Base-by-base conservation (phyloP, 495 filamentous ascomycete genomes). In the Pseudoneurospora amorphoporcata region DNA sequence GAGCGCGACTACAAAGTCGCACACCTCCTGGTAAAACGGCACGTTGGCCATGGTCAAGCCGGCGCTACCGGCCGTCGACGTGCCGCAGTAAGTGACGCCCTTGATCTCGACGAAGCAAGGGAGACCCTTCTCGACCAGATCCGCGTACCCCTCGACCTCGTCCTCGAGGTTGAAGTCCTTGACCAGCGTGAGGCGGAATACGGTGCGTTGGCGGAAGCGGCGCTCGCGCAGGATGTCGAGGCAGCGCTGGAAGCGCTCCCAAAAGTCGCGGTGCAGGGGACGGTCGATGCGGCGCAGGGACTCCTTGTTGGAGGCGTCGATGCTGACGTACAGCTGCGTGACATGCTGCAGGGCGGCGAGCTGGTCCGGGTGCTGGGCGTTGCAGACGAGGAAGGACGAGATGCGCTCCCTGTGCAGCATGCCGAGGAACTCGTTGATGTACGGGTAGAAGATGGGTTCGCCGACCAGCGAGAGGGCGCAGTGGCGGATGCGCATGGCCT, bases 141-240 rank as follows among this genome's bases (percentile, higher is more conserved):
- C 89, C 0, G 95, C 95, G 79, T 98, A 98, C 3, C 95, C 95
- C 72, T 90, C 86, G 2, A 90, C 93, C 81, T 97, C 95, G 72
- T 97, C 93, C 17, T 97, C 95, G 75, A 98, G 88, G 78, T 98
- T 98, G 85, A 98, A 98, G 2, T 92, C 84, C 83, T 98, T 97
- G 76, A 98, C 95, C 5, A 98, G 89, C 1, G 95, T 98, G 8
- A 98, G 87, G 8, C 95, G 91, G 86, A 97, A 98, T 5, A 98
- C 95, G 39, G 95, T 98, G 23, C 95, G 90, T 76, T 97, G 95
- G 69, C 86, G 82, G 82, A 91, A 90, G 23, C 95, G 86, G 78
- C 91, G 91, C 80, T 92, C 91, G 39, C 92, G 87, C 14, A 98
- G 83, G 75, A 98, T 97, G 72, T 97, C 94, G 37, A 98, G 86